Percentiles rank a stretch among this genome's conserved stretches.
Evolutionary conservation across 306 rosid genomes (phyloP).

Genomic region (Cicer pinnatifidum): DNA sequence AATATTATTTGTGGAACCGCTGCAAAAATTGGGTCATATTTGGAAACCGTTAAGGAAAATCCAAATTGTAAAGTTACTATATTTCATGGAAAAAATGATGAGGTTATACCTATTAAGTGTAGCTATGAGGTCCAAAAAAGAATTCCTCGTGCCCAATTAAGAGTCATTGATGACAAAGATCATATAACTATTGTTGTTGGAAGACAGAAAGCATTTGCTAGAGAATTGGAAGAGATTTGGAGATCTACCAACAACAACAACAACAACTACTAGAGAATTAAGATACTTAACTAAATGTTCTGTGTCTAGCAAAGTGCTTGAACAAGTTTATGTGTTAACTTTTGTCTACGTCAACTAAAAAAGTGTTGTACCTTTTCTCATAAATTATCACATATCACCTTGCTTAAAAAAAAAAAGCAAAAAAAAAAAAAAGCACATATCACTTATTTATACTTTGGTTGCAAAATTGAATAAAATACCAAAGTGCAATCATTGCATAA

Average conservation of each 20-base stretch:
- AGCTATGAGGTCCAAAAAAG: slow-evolving; percentile 62
- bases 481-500: slow-evolving; percentile 16
- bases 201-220: slow-evolving; percentile 72
- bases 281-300: neutral
- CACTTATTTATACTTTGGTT: slow-evolving; percentile 25
- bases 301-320: slow-evolving; percentile 18
- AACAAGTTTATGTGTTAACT: slow-evolving; percentile 29
- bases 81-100: slow-evolving; percentile 80
- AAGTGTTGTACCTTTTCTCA: slow-evolving; percentile 32
- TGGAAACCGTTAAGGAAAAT: slow-evolving; percentile 61
- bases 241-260: slow-evolving; percentile 48
- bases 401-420: slow-evolving; percentile 20
- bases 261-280: neutral
- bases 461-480: slow-evolving; percentile 17
- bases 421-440: slow-evolving; percentile 11
- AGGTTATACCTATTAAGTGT: slow-evolving; percentile 79
- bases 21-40: slow-evolving; percentile 64
- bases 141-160: slow-evolving; percentile 72
- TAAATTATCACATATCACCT: slow-evolving; percentile 1
- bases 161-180: slow-evolving; percentile 73
- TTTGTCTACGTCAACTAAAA: neutral
- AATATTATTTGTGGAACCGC: slow-evolving; percentile 86
- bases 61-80: slow-evolving; percentile 64
- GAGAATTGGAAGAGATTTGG: slow-evolving; percentile 88
- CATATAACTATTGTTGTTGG: slow-evolving; percentile 92